Percentiles rank a stretch among this genome's conserved stretches.
Conservation (phyloP, 2,329 filamentous ascomycete species). For the Stagonosporopsis vannaccii region DNA sequence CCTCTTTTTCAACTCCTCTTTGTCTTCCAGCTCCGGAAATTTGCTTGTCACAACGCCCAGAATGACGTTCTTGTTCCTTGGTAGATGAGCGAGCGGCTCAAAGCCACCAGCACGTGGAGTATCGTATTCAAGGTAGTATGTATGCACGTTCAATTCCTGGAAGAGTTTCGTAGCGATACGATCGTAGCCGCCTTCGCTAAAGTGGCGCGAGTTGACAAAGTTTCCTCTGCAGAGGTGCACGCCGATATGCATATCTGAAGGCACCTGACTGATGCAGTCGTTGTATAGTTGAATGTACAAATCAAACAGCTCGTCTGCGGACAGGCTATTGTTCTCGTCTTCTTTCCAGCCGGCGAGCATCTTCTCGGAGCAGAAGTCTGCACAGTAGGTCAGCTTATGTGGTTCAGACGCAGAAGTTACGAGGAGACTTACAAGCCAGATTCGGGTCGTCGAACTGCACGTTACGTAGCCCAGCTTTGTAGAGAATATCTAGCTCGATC, state of each 20-base stretch:
- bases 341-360: conserved; percentile 52
- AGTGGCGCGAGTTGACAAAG: conserved; percentile 53
- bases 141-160: conserved; percentile 36
- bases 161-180: conserved; percentile 49
- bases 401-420: neutral
- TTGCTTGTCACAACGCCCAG: conserved; percentile 54
- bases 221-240: conserved; percentile 71
- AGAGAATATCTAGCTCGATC: conserved; percentile 53
- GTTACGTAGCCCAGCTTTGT: conserved; percentile 53
- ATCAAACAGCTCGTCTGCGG: conserved; percentile 72
- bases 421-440: conserved; percentile 44
- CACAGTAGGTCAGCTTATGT: neutral
- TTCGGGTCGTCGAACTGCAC: conserved; percentile 56
- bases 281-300: conserved; percentile 79
- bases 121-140: conserved; percentile 51
- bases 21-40: conserved; percentile 52
- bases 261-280: conserved; percentile 67
- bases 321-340: conserved; percentile 70
- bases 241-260: conserved; percentile 74
- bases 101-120: conserved; percentile 55
- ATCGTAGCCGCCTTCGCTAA: conserved; percentile 54
- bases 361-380: conserved; percentile 45
- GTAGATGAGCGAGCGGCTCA: conserved; percentile 51
- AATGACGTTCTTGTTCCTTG: conserved; percentile 53
- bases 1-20: conserved; percentile 52